Conservation (phyloP, 768 basidiomycete genomes). For the Mycena haematopus region DNA sequence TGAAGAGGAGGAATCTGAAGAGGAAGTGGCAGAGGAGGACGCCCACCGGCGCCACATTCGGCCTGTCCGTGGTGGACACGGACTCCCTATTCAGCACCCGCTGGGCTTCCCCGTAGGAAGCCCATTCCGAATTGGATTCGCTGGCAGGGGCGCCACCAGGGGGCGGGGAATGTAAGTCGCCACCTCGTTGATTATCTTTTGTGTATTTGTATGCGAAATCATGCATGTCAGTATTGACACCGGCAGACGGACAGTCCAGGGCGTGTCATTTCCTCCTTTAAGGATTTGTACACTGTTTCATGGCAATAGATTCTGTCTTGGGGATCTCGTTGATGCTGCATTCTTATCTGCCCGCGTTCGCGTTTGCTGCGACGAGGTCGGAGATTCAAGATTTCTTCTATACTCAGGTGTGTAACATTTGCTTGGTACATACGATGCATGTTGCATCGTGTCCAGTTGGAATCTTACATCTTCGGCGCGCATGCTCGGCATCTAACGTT, state of each 20-base stretch:
- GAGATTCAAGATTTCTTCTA: neutral
- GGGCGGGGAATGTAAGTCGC: slow-evolving; percentile 30
- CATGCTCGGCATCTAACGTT: neutral
- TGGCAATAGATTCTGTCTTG: slow-evolving; percentile 19
- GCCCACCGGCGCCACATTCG: slow-evolving; percentile 9
- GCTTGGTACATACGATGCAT: neutral
- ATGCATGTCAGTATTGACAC: slow-evolving; percentile 12
- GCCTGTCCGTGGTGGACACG: slow-evolving; percentile 19
- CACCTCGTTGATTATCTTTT: neutral
- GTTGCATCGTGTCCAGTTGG: neutral
- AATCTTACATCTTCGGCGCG: neutral
- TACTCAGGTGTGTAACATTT: neutral
- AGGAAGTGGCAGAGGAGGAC: slow-evolving; percentile 43
- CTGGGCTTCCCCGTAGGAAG: slow-evolving; percentile 31
- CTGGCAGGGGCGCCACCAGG: slow-evolving; percentile 56
- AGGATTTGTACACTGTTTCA: slow-evolving; percentile 15
- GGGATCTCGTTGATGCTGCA: slow-evolving; percentile 16
- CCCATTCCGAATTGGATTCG: slow-evolving; percentile 62
- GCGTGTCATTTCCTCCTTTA: neutral
- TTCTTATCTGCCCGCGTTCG: neutral
- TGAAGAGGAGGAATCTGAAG: slow-evolving; percentile 34
- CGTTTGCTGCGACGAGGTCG: neutral
- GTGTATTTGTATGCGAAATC: slow-evolving; percentile 17
- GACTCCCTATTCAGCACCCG: slow-evolving; percentile 43
- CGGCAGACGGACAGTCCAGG: slow-evolving; percentile 11